A percentile compares a stretch with the other conserved stretches of the same genome.
Conservation (phyloP, 805 yeast genomes). For the Yamadazyma philogaea region DNA sequence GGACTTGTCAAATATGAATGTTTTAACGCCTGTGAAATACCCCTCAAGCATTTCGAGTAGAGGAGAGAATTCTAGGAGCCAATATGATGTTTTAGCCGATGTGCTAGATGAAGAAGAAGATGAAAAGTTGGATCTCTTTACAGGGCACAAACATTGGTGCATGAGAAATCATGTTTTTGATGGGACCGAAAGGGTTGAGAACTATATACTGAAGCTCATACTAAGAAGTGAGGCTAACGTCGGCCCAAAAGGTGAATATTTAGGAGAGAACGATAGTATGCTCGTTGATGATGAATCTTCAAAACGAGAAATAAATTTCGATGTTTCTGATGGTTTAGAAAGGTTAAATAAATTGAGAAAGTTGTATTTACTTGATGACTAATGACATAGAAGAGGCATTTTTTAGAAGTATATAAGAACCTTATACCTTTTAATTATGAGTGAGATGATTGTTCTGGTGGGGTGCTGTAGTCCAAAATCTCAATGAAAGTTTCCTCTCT, state of each 20-base stretch:
- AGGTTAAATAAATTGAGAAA: slow-evolving; percentile 33
- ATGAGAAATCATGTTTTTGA: slow-evolving; percentile 9
- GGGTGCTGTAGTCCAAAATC: slow-evolving; percentile 71
- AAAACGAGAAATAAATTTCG: slow-evolving; percentile 17
- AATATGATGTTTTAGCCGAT: slow-evolving; percentile 20
- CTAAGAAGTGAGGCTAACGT: slow-evolving; percentile 20
- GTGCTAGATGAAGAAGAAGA: slow-evolving; percentile 15
- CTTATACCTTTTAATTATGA: background rate
- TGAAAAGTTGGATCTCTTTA: slow-evolving; percentile 20
- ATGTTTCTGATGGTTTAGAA: slow-evolving; percentile 32
- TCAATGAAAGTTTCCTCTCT: slow-evolving; percentile 72
- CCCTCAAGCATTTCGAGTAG: slow-evolving; percentile 16
- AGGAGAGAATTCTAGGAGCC: slow-evolving; percentile 5
- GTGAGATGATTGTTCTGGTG: slow-evolving; percentile 16
- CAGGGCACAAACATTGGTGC: slow-evolving; percentile 41
- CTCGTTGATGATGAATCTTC: slow-evolving; percentile 11
- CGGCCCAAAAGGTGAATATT: slow-evolving; percentile 26
- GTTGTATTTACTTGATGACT: slow-evolving; percentile 24
- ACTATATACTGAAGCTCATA: slow-evolving; percentile 25
- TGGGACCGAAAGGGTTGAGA: background rate
- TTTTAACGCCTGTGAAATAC: slow-evolving; percentile 30
- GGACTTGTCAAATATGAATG: slow-evolving; percentile 21
- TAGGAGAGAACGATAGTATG: slow-evolving; percentile 5
- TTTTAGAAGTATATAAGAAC: background rate
- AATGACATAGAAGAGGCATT: background rate